phyloP scores from a whole-genome alignment of 2,329 filamentous ascomycete genomes.

The Helicocarpus griseus region DNA sequence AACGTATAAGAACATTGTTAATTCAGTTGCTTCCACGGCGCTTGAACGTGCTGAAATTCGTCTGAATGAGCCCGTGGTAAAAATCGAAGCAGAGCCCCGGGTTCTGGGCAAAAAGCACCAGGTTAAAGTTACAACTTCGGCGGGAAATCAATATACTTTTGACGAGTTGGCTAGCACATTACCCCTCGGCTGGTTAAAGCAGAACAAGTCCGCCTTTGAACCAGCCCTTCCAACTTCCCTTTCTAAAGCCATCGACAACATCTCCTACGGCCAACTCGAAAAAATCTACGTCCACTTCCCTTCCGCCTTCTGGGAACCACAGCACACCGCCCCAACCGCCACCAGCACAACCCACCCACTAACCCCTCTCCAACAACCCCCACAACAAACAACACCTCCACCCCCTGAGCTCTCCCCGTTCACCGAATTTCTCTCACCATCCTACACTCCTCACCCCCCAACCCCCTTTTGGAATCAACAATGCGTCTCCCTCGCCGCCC shows the following conservation, averaged over 20 bases:
- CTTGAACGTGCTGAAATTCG: constrained; percentile 39
- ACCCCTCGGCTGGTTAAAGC: constrained; percentile 46
- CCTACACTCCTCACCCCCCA: constrained; percentile 54
- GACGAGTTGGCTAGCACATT: constrained; percentile 45
- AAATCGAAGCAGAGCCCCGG: constrained; percentile 24
- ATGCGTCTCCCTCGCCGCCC: constrained; percentile 63
- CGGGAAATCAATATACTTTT: constrained; percentile 30
- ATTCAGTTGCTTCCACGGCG: constrained; percentile 41
- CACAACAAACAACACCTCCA: not conserved
- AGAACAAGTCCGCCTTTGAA: constrained; percentile 35
- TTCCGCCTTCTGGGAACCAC: constrained; percentile 58
- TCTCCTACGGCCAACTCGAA: constrained; percentile 39
- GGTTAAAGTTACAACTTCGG: constrained; percentile 35
- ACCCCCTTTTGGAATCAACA: constrained; percentile 63
- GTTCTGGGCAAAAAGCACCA: constrained; percentile 20
- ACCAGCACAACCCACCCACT: constrained; percentile 19
- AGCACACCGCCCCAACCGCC: constrained; percentile 8
- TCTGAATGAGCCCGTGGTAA: constrained; percentile 36
- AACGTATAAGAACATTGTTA: constrained; percentile 50
- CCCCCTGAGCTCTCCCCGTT: constrained; percentile 46
- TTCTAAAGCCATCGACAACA: constrained; percentile 36
- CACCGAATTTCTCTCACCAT: constrained; percentile 63
- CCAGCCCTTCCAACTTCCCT: constrained; percentile 36
- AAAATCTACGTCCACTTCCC: constrained; percentile 59
- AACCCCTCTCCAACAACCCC: constrained; percentile 8